Evolutionary conservation across 2,329 filamentous ascomycete species (phyloP).

Genomic region (Scedosporium aurantiacum): DNA sequence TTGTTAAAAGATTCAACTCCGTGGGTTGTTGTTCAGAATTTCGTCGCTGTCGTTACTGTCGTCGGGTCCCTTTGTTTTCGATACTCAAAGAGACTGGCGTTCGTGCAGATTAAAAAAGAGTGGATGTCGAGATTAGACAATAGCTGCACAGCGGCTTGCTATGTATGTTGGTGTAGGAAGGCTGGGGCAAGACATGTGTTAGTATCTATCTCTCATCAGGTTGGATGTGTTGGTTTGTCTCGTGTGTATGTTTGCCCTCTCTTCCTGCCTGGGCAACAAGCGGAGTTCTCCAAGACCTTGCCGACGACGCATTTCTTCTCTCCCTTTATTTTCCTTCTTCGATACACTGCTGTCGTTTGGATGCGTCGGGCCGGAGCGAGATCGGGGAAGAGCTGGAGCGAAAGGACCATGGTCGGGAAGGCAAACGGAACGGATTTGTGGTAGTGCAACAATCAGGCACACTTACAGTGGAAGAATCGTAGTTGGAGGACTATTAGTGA

Average conservation of each 20-base stretch:
- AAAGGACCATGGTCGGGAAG: neutral
- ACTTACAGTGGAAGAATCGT: constrained; percentile 4
- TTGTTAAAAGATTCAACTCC: neutral
- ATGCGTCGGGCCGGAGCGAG: too few relatives aligned
- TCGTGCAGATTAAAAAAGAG: constrained; percentile 2
- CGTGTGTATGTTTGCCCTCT: neutral
- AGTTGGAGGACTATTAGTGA: neutral
- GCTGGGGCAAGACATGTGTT: constrained; percentile 3
- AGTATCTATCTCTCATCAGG: neutral
- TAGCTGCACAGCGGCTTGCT: neutral
- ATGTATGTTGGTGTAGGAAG: neutral
- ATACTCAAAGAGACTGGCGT: neutral
- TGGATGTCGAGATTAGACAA: constrained; percentile 1
- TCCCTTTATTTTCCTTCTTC: neutral
- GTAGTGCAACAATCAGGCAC: neutral
- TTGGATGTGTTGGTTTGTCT: neutral
- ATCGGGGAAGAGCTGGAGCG: neutral
- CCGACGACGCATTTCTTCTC: neutral
- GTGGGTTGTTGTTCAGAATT: neutral
- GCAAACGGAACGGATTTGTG: neutral
- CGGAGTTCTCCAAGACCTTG: neutral
- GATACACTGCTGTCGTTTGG: neutral
- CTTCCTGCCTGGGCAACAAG: neutral
- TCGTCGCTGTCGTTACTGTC: neutral
- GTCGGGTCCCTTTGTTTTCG: neutral